Evolutionary conservation across 2,329 filamentous ascomycete species (phyloP), one percentile per base, ranked within the genome.

Genomic region (Hymenoscyphus repandus): DNA sequence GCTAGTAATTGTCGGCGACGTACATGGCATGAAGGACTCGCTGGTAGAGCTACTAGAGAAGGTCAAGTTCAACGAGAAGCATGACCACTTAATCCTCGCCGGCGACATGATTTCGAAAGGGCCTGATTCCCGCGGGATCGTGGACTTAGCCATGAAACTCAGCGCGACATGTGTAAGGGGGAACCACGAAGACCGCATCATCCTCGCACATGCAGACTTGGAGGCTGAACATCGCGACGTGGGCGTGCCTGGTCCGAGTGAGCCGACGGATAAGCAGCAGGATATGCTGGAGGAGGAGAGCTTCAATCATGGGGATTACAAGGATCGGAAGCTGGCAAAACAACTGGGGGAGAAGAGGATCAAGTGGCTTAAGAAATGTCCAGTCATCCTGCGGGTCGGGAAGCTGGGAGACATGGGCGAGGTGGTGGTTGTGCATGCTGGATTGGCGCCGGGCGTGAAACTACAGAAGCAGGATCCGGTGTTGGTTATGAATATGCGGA

Each of bases 401-500:
- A 64, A 72, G 12, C 69, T 91, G 33, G 72, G 75, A 1, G 70
- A 69, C 1, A 73, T 83, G 66, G 78, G 84, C 33, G 75, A 84
- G 51, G 74, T 95, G 4, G 75, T 85, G 5, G 85, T 90, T 45
- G 92, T 91, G 6, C 93, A 97, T 70, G 92, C 82, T 0, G 93
- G 93, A 1, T 75, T 97, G 2, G 83, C 93, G 0, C 89, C 92
- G 0, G 86, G 83, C 5, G 71, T 95, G 0, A 68, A 78, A 0
- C 74, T 95, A 12, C 74, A 84, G 41, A 73, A 78, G 46, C 92
- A 85, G 60, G 77, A 96, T 67, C 86, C 90, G 0, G 83, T 81
- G 67, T 84, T 86, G 46, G 86, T 88, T 37, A 96, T 96, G 90
- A 93, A 90, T 65, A 95, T 99, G 88, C 83, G 90, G 50, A 88